Percentiles rank a stretch among this genome's conserved stretches.
phyloP scores from a whole-genome alignment of 495 filamentous ascomycete species.

The Penicillium riverlandense region DNA sequence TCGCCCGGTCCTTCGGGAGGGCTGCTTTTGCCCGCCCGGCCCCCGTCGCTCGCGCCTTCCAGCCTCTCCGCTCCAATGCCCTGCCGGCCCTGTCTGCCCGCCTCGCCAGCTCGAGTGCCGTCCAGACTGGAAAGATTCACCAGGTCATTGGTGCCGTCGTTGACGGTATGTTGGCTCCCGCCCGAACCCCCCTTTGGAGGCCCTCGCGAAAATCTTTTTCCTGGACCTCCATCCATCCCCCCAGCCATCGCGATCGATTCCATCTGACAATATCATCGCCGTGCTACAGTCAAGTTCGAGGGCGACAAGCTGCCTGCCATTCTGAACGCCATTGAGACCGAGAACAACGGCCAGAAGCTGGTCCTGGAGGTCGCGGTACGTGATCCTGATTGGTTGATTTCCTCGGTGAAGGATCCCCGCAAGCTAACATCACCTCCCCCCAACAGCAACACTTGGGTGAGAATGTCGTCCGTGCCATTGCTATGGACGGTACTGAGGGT shows the following conservation, averaged over 20 bases:
- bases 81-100: slow-evolving; percentile 57
- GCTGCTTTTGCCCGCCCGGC: slow-evolving; percentile 66
- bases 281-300: slow-evolving; percentile 78
- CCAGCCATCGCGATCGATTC: slow-evolving; percentile 29
- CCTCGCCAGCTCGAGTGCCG: slow-evolving; percentile 61
- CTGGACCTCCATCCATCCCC: slow-evolving; percentile 25
- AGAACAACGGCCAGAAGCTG: slow-evolving; percentile 89
- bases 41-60: slow-evolving; percentile 58
- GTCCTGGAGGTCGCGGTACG: slow-evolving; percentile 95
- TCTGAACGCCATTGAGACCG: slow-evolving; percentile 90
- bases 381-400: slow-evolving; percentile 16
- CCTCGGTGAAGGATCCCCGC: too few relatives aligned
- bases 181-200: slow-evolving; percentile 18
- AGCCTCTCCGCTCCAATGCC: slow-evolving; percentile 52
- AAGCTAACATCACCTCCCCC: slow-evolving; percentile 8
- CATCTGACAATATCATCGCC: slow-evolving; percentile 13
- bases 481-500: slow-evolving; percentile 99
- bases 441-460: slow-evolving; percentile 96
- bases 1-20: slow-evolving; percentile 72
- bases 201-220: slow-evolving; percentile 43
- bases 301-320: slow-evolving; percentile 90
- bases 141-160: slow-evolving; percentile 72
- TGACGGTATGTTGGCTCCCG: slow-evolving; percentile 45
- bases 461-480: slow-evolving; percentile 98
- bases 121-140: slow-evolving; percentile 73